Base-by-base conservation (phyloP, 345 rosid genomes). In the Arabis hirsuta region DNA sequence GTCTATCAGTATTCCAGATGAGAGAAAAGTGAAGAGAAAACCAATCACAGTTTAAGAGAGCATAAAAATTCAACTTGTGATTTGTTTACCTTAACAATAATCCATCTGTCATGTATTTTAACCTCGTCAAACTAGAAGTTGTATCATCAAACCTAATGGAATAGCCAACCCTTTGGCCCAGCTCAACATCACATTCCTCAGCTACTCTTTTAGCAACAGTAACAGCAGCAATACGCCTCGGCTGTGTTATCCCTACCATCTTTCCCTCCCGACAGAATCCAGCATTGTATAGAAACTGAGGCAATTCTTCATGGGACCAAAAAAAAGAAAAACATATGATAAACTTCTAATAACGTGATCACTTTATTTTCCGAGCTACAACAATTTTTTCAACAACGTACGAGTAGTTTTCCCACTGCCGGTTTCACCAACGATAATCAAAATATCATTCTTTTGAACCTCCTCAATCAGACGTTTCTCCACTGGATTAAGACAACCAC, bases 391-490 rank as follows among this genome's bases (percentile, higher is more conserved):
- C 2, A 52, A 52, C 5, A 61, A 73, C 88, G 79, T 74, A 94
- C 98, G 98, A 38, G 98, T 94, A 12, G 97, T 89, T 80, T 94
- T 94, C 31, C 98, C 98, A 36, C 98, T 91, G 24, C 98, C 98
- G 20, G 98, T 94, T 82, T 91, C 98, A 11, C 97, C 98, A 62
- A 94, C 97, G n/a, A 94, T 79, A 12, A 91, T 89, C 67, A 94
- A 57, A 72, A 76, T 76, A 72, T 87, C 84, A 60, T 91, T 80
- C 3, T 74, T 80, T 22, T 69, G 73, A 42, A 94, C 88, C 85
- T 89, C 98, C 46, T 91, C 87, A n/a, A 88, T 50, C 11, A 94
- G 84, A 26, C 90, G 82, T 59, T 62, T 83, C 87, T 87, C 91
- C 69, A 88, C 98, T 90, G 57, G 13, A 52, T 55, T 41, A 27